These are phyloP conservation scores for Sonneratia caseolaris DNA, from an alignment of 345 rosid species.

Conservation along the genomic window DNA sequence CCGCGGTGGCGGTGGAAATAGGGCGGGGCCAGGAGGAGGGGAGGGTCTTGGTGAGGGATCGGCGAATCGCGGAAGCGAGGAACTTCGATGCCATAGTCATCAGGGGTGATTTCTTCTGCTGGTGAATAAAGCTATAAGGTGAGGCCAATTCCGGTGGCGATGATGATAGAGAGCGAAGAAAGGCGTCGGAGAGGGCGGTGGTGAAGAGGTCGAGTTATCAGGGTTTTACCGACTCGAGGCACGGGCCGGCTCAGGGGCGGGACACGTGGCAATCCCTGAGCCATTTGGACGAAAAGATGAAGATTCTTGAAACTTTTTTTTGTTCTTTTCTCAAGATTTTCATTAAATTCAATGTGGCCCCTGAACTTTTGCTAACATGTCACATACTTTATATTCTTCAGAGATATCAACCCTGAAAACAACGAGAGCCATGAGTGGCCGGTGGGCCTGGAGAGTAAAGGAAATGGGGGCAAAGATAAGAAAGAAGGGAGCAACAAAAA, in stretches of 20 bases:
- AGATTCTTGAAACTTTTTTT: neutral
- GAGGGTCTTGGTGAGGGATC: conserved; percentile 14
- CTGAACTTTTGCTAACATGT: neutral
- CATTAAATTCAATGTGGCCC: neutral
- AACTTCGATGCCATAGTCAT: conserved; percentile 50
- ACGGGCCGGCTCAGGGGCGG: neutral
- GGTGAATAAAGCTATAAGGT: neutral
- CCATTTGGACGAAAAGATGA: neutral
- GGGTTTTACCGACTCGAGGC: conserved; percentile 3
- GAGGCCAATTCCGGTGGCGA: neutral
- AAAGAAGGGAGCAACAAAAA: too few species aligned
- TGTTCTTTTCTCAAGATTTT: neutral
- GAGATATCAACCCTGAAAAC: too few species aligned
- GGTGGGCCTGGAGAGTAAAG: too few species aligned
- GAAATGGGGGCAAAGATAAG: too few species aligned
- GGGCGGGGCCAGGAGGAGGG: conserved; percentile 24
- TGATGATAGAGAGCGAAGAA: neutral
- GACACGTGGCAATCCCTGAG: conserved; percentile 1
- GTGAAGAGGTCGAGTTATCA: neutral
- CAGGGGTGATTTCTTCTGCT: neutral
- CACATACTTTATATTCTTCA: too few species aligned
- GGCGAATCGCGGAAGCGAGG: conserved; percentile 38
- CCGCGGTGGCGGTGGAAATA: conserved; percentile 24
- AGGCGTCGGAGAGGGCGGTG: neutral
- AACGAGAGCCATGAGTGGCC: too few species aligned